Conservation (phyloP, 805 yeast genomes). For the Blastobotrys parvus region DNA sequence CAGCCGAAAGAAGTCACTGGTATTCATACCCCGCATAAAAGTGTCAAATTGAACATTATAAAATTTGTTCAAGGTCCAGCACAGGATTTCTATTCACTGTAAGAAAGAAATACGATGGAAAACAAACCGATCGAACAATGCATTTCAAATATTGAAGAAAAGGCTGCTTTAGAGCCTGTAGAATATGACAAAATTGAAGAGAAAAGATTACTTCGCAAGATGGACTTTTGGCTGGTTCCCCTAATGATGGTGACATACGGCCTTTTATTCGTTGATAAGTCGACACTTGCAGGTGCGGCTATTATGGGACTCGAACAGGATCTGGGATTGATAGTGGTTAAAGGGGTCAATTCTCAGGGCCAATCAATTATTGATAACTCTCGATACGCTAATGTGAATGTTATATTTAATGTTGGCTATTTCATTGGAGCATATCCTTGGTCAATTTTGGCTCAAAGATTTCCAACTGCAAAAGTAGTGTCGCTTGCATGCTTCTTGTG, state of each 20-base stretch:
- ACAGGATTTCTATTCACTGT: too few relatives aligned
- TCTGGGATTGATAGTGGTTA: slow-evolving; percentile 37
- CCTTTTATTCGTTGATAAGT: slow-evolving; percentile 48
- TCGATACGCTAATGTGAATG: slow-evolving; percentile 42
- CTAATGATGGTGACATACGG: slow-evolving; percentile 50
- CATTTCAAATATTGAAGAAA: too few relatives aligned
- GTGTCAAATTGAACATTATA: too few relatives aligned
- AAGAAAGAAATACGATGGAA: too few relatives aligned
- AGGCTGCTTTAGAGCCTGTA: too few relatives aligned
- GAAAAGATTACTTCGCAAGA: slow-evolving; percentile 36
- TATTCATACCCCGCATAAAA: too few relatives aligned
- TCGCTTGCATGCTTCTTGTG: slow-evolving; percentile 30
- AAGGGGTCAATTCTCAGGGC: slow-evolving; percentile 11
- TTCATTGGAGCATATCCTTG: slow-evolving; percentile 27
- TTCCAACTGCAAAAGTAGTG: slow-evolving; percentile 24
- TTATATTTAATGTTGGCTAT: slow-evolving; percentile 37
- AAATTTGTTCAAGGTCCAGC: too few relatives aligned
- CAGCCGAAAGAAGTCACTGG: too few relatives aligned
- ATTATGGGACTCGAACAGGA: slow-evolving; percentile 45
- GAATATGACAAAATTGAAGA: too few relatives aligned
- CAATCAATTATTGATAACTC: slow-evolving; percentile 10
- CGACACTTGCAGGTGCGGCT: slow-evolving; percentile 45
- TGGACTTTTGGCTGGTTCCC: slow-evolving; percentile 45
- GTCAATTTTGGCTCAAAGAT: slow-evolving; percentile 9
- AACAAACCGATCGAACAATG: too few relatives aligned